Evolutionary conservation across 352 stramenopile genomes (phyloP).

Genomic region (Globisporangium acanthophoron): DNA sequence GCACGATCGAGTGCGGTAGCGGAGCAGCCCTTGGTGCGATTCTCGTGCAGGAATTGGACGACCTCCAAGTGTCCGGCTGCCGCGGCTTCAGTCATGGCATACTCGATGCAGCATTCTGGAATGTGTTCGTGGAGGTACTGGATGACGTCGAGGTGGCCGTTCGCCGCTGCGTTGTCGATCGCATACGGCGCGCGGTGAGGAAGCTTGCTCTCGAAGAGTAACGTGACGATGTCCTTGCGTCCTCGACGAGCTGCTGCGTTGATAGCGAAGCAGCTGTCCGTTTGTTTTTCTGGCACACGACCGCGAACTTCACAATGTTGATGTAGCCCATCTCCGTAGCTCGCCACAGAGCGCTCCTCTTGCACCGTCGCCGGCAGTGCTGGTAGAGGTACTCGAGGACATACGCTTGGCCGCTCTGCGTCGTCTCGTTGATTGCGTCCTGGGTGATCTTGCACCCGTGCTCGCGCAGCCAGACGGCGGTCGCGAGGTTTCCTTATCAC

Average conservation of each 20-base stretch:
- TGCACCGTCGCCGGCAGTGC: not conserved
- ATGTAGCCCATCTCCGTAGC: not conserved
- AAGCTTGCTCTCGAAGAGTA: not conserved
- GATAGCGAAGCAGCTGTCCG: not conserved
- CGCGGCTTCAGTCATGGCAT: too few relatives aligned
- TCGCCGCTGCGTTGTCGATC: not conserved
- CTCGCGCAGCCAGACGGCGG: not conserved
- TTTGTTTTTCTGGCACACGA: not conserved
- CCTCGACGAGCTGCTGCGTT: not conserved
- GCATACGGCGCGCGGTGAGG: too few relatives aligned
- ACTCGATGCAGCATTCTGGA: not conserved
- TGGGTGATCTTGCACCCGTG: not conserved
- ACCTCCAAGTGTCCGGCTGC: not conserved
- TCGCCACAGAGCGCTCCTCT: not conserved
- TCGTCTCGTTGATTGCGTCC: not conserved
- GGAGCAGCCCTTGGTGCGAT: too few relatives aligned
- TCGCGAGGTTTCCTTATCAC: not conserved
- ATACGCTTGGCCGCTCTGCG: not conserved
- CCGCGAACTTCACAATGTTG: not conserved
- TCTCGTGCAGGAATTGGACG: not conserved
- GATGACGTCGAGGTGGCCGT: slow-evolving; percentile 1
- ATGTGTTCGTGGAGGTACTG: not conserved
- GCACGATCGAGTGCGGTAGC: too few relatives aligned
- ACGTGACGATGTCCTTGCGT: not conserved
- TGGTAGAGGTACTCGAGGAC: not conserved